Evolutionary conservation across 179 eudicot genomes (phyloP), one percentile per base, ranked within the genome.

Genomic region (Carnegiea gigantea): DNA sequence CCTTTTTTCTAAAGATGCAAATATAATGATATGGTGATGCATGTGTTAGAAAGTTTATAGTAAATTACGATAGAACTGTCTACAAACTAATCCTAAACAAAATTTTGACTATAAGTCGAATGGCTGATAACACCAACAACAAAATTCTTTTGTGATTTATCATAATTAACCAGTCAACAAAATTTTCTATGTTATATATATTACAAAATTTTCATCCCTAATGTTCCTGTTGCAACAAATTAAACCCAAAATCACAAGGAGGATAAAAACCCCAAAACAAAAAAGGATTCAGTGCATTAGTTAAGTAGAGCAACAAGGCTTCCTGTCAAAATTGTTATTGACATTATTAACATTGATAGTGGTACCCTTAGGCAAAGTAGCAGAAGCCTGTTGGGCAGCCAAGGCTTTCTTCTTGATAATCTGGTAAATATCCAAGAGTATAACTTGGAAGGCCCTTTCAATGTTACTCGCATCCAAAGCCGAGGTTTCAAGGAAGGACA

Each of bases 401-500:
- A 93, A 86, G 12, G 92, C 89, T 86, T 91, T 93, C 90, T 87
- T 92, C 87, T 94, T 91, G 68, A 91, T 93, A 9, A 90, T 85
- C 2, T 82, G 86, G 81, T 93, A 86, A 9, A 92, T 91, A 84
- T 92, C 92, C 15, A 93, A 88, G 17, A 93, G 90, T 75, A 93
- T 93, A 62, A 91, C 93, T 0, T 92, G 75, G 78, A 93, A 93
- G 38, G 94, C 98, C 70, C 83, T 87, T 49, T 93, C 98, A 18
- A 93, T 96, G 33, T 92, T 93, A n/a, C 90, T 92, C 21, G 96
- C 83, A 81, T 92, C 95, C 5, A 93, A 88, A 5, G 96, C 96
- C 26, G 98, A 93, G 28, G 96, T 93, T 84, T 93, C 96, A 91
- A 92, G 90, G 87, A 92, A 93, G 86, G 83, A 92, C 72, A 92